Evolutionary conservation across 192 early-diverging fungal genomes (phyloP).

Genomic region (Glomus cerebriforme): DNA sequence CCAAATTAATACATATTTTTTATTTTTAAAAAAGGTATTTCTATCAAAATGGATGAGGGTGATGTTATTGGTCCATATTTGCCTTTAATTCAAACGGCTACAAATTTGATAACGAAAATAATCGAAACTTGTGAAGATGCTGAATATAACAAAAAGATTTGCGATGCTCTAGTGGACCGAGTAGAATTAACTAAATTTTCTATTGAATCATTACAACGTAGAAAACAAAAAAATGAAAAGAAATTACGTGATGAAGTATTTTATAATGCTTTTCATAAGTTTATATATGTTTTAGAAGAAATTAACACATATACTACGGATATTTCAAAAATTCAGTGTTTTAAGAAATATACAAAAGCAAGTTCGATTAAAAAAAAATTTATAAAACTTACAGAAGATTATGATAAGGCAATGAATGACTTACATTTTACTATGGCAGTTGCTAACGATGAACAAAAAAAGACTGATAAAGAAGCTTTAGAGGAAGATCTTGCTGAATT

Average conservation of each 20-base stretch:
- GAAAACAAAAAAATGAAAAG: constrained; percentile 1
- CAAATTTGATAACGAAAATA: too few relatives aligned
- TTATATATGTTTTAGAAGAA: constrained; percentile 9
- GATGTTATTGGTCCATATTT: too few relatives aligned
- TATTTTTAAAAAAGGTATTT: too few relatives aligned
- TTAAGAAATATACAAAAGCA: neutral
- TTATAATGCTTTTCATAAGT: neutral
- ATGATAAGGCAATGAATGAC: neutral
- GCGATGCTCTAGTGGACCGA: too few relatives aligned
- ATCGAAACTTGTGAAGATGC: too few relatives aligned
- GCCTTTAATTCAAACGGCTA: too few relatives aligned
- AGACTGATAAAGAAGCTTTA: neutral
- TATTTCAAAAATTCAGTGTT: constrained; percentile 13
- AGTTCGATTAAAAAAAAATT: neutral
- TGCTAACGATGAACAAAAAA: neutral
- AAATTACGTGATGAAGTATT: neutral
- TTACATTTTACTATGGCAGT: neutral
- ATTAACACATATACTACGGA: constrained; percentile 16
- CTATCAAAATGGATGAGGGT: too few relatives aligned
- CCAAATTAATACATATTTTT: too few relatives aligned
- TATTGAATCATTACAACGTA: neutral
- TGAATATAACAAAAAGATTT: too few relatives aligned
- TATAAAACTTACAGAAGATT: neutral
- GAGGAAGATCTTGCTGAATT: neutral
- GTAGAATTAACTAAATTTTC: neutral